These are phyloP conservation scores for Corynascus novoguineensis DNA, from an alignment of 495 filamentous ascomycete species.

Conservation along the genomic window DNA sequence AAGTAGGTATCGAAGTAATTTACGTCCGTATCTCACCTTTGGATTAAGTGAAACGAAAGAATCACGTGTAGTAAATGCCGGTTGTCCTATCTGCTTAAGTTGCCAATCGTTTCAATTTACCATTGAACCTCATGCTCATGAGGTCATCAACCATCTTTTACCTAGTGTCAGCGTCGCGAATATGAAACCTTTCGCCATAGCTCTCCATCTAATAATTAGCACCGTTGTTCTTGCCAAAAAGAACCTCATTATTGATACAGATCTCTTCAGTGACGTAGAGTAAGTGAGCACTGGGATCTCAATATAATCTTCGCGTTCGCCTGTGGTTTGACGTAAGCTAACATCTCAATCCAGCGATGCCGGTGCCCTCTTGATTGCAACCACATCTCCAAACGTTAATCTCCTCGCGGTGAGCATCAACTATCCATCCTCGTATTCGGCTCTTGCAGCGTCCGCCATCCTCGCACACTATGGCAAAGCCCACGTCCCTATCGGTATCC, in stretches of 20 bases:
- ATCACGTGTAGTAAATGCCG: too few species aligned
- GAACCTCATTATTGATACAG: conserved; percentile 39
- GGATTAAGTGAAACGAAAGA: too few species aligned
- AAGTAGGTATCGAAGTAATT: too few species aligned
- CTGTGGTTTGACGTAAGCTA: too few species aligned
- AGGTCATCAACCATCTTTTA: too few species aligned
- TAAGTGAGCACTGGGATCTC: too few species aligned
- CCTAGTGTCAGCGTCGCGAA: not conserved
- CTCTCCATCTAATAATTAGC: not conserved
- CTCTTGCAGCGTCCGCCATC: conserved; percentile 38
- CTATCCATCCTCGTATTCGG: conserved; percentile 38
- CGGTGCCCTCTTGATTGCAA: conserved; percentile 34
- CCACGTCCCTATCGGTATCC: conserved; percentile 35
- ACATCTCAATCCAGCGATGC: conserved; percentile 26
- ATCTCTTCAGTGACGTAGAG: conserved; percentile 43
- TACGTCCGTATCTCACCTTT: too few species aligned
- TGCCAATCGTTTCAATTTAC: not conserved
- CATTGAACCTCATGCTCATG: not conserved
- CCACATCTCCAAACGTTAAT: conserved; percentile 27
- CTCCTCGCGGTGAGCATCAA: conserved; percentile 44
- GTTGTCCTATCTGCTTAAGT: too few species aligned
- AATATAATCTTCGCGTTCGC: too few species aligned
- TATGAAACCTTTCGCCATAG: not conserved
- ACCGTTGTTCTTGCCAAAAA: conserved; percentile 11
- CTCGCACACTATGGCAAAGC: conserved; percentile 39